These are phyloP conservation scores for Thalassiosira allenii DNA, from an alignment of 352 stramenopile genomes.

Conservation along the genomic window DNA sequence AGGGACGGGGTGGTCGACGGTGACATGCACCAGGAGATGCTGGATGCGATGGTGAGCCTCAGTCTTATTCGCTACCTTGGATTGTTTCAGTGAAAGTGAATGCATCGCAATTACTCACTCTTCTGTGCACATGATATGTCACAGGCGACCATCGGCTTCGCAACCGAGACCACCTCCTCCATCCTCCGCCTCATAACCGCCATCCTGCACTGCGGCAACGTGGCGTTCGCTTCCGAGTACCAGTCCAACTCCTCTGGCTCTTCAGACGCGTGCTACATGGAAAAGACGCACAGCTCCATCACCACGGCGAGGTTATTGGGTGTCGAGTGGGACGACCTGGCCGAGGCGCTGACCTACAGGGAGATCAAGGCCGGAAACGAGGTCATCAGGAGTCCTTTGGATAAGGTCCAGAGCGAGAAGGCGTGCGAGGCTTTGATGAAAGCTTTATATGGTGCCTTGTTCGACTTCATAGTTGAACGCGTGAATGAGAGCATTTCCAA, in stretches of 20 bases:
- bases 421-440: slow-evolving; percentile 68
- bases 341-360: slow-evolving; percentile 55
- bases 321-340: slow-evolving; percentile 60
- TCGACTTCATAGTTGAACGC: slow-evolving; percentile 62
- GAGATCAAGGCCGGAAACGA: slow-evolving; percentile 50
- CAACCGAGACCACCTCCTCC: slow-evolving; percentile 22
- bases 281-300: slow-evolving; percentile 73
- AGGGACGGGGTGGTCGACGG: slow-evolving; percentile 59
- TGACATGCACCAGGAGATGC: slow-evolving; percentile 66
- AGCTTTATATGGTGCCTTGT: slow-evolving; percentile 60
- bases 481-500: slow-evolving; percentile 68
- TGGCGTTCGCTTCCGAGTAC: slow-evolving; percentile 77
- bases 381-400: slow-evolving; percentile 75
- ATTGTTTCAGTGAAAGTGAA: too few species aligned
- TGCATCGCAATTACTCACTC: too few species aligned
- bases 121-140: too few species aligned
- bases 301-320: slow-evolving; percentile 51
- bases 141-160: slow-evolving; percentile 58
- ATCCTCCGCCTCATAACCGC: slow-evolving; percentile 70
- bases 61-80: too few species aligned
- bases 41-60: slow-evolving; percentile 53
- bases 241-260: slow-evolving; percentile 70
- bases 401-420: slow-evolving; percentile 64
- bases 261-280: slow-evolving; percentile 72
- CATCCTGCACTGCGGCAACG: slow-evolving; percentile 83